These are phyloP conservation scores for Trametes coccinea DNA, from an alignment of 768 basidiomycete genomes.

Conservation along the genomic window DNA sequence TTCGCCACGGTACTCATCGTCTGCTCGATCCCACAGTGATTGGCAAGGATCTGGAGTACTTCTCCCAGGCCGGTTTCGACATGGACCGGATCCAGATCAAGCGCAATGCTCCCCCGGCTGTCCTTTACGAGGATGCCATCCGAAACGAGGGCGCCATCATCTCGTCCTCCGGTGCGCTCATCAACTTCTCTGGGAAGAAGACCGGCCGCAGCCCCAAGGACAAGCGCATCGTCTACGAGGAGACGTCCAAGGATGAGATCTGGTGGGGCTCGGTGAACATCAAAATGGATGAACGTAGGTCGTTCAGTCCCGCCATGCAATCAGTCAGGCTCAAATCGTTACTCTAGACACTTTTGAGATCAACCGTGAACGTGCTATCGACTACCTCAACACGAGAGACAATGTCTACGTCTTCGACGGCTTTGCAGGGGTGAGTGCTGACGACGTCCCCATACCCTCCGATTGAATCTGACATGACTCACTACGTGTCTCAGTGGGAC, in stretches of 20 bases:
- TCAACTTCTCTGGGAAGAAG: constrained; percentile 99
- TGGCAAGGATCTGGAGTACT: constrained; percentile 91
- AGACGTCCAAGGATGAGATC: constrained; percentile 93
- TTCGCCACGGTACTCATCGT: constrained; percentile 10
- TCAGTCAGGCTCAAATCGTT: background rate
- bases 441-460: background rate
- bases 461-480: background rate
- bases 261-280: constrained; percentile 99
- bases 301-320: background rate
- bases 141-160: constrained; percentile 98
- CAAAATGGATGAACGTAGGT: constrained; percentile 93
- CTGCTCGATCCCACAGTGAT: constrained; percentile 56
- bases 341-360: constrained; percentile 92
- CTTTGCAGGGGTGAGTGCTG: constrained; percentile 71
- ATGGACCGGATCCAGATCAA: constrained; percentile 97
- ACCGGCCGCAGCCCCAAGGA: constrained; percentile 97
- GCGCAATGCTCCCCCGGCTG: constrained; percentile 87
- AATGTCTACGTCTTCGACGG: constrained; percentile 99
- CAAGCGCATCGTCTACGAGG: constrained; percentile 99
- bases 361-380: constrained; percentile 98
- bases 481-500: constrained; percentile 68
- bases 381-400: constrained; percentile 97
- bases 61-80: constrained; percentile 99
- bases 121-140: constrained; percentile 97
- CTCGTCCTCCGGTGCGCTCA: constrained; percentile 92